Percentiles rank a stretch among this genome's conserved stretches.
Conservation (phyloP, 1,284 basidiomycete genomes). For the Takashimella koratensis region DNA sequence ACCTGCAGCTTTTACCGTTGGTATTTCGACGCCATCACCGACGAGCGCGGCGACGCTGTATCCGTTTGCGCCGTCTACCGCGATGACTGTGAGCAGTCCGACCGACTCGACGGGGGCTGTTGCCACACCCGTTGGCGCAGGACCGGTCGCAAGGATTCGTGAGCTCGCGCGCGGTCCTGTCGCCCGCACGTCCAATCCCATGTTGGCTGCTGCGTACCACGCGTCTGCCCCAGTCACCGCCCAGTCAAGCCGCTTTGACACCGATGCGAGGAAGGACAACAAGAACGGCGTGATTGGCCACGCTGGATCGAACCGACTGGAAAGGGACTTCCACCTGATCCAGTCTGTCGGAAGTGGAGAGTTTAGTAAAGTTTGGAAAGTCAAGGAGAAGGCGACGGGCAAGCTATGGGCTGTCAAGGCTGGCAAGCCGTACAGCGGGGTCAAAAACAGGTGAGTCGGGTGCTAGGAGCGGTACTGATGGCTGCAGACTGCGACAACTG, state of each 20-base stretch:
- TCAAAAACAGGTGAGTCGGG: conserved; percentile 70
- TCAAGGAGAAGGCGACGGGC: conserved; percentile 61
- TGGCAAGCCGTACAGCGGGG: conserved; percentile 84
- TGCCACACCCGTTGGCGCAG: background rate
- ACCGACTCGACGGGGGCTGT: conserved; percentile 5
- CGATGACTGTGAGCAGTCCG: conserved; percentile 9
- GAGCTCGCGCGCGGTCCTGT: conserved; percentile 28
- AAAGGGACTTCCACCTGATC: conserved; percentile 63
- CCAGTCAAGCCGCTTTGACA: background rate
- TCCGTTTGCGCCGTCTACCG: conserved; percentile 30
- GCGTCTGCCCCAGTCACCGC: conserved; percentile 3
- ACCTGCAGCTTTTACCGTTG: background rate
- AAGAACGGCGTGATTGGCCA: background rate
- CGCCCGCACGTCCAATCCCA: conserved; percentile 44
- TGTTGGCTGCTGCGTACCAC: conserved; percentile 39
- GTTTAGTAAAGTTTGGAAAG: conserved; percentile 91
- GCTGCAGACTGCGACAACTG: conserved; percentile 69
- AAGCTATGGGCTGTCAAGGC: conserved; percentile 86
- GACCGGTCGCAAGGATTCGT: conserved; percentile 3
- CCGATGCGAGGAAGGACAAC: background rate
- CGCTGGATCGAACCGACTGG: conserved; percentile 28
- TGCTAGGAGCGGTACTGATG: background rate
- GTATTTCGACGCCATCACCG: conserved; percentile 37
- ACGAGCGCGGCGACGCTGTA: conserved; percentile 20
- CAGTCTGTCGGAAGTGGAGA: conserved; percentile 84